phyloP scores from a whole-genome alignment of 2,329 filamentous ascomycete genomes.

The Paracoccidioides brasiliensis region DNA sequence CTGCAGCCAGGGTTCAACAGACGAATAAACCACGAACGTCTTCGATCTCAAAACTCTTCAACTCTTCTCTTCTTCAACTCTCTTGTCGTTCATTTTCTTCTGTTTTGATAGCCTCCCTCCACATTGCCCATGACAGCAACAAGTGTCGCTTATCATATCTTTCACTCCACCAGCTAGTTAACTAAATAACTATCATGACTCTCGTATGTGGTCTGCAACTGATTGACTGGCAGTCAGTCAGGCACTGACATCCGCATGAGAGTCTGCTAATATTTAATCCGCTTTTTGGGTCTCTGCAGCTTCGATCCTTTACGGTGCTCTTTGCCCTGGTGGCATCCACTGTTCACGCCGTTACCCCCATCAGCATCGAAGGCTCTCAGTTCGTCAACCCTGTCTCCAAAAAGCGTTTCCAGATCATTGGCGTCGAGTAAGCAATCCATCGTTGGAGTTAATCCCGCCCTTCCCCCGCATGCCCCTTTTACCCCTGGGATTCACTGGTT shows the following conservation, averaged over 20 bases:
- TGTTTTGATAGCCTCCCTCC: constrained; percentile 10
- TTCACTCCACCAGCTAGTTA: neutral
- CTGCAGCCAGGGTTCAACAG: too few relatives aligned
- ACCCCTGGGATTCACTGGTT: constrained; percentile 2
- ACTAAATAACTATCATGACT: constrained; percentile 7
- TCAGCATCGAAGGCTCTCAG: constrained; percentile 46
- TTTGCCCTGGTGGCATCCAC: constrained; percentile 34
- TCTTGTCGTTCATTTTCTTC: neutral
- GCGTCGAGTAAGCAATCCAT: constrained; percentile 40
- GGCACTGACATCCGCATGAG: neutral
- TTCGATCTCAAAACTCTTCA: neutral
- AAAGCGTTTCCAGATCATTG: constrained; percentile 48
- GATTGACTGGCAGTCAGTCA: neutral
- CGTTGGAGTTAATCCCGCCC: neutral
- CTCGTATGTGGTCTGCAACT: neutral
- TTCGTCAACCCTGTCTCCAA: constrained; percentile 47
- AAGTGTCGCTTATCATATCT: neutral
- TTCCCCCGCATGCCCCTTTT: neutral
- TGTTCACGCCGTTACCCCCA: constrained; percentile 39
- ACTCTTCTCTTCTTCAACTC: constrained; percentile 6
- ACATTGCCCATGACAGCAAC: constrained; percentile 8
- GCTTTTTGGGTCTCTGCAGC: neutral
- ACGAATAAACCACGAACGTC: neutral
- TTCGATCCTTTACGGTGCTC: constrained; percentile 24
- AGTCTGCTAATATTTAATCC: neutral